These are phyloP conservation scores for Anisodus acutangulus DNA, from an alignment of 257 asterid genomes.

Conservation along the genomic window DNA sequence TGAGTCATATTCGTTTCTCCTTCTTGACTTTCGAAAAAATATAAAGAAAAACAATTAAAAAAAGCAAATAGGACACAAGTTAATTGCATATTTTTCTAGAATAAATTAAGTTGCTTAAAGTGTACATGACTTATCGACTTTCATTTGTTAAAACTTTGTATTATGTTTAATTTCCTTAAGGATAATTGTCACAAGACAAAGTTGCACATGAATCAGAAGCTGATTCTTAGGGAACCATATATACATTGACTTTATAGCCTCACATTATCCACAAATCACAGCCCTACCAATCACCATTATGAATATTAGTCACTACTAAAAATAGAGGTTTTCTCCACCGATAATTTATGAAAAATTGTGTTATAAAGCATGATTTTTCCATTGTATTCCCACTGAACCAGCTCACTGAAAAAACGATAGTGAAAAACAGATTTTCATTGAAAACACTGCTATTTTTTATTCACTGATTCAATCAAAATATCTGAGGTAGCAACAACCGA, in stretches of 20 bases:
- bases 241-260: background rate
- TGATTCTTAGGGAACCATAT: background rate
- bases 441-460: no score
- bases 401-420: no score
- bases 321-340: no score
- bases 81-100: background rate
- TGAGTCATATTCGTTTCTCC: background rate
- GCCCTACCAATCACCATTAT: background rate
- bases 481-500: no score
- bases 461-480: no score
- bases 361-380: no score
- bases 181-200: background rate
- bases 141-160: background rate
- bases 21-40: background rate
- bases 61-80: background rate
- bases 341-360: no score
- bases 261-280: background rate
- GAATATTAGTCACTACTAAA: no score
- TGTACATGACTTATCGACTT: background rate
- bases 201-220: conserved; percentile 20
- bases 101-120: background rate
- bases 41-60: background rate
- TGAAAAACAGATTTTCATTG: no score
- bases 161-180: background rate
- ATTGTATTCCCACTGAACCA: no score